Conservation (phyloP, 2,329 filamentous ascomycete genomes). For the Zymoseptoria tritici region DNA sequence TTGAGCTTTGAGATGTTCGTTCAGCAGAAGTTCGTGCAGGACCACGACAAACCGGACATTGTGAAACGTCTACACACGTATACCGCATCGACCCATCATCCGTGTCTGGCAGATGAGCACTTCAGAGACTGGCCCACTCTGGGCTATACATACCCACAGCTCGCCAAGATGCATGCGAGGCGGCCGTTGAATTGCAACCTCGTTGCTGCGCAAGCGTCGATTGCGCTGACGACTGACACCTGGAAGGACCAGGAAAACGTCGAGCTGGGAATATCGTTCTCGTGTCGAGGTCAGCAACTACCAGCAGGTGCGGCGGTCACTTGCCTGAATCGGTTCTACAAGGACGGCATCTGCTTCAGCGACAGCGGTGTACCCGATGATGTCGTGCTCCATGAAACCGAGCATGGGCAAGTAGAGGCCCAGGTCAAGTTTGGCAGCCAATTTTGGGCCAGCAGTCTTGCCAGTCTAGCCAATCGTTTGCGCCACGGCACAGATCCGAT, state of each 20-base stretch:
- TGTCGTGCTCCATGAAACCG: neutral
- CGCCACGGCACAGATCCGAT: conserved; percentile 6
- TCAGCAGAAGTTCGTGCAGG: conserved; percentile 23
- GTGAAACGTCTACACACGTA: conserved; percentile 32
- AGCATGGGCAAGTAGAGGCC: conserved; percentile 11
- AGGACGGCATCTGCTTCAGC: conserved; percentile 14
- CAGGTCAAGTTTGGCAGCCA: conserved; percentile 35
- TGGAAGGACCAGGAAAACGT: conserved; percentile 28
- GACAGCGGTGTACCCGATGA: conserved; percentile 6
- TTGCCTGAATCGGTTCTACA: conserved; percentile 23
- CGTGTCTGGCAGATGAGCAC: conserved; percentile 26
- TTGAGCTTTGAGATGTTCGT: conserved; percentile 37
- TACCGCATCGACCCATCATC: conserved; percentile 27
- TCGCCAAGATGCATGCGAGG: conserved; percentile 20
- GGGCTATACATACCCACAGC: conserved; percentile 25
- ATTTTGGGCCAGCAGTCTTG: conserved; percentile 38
- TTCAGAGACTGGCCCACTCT: conserved; percentile 29
- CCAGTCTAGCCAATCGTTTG: conserved; percentile 20
- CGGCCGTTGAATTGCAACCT: conserved; percentile 29
- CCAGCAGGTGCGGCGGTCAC: conserved; percentile 14
- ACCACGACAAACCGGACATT: conserved; percentile 15
- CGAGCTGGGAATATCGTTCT: conserved; percentile 27
- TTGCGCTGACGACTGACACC: conserved; percentile 35
- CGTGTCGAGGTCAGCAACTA: conserved; percentile 22
- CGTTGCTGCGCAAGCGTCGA: conserved; percentile 35